Evolutionary conservation across 768 basidiomycete genomes (phyloP), one percentile per base, ranked within the genome.

Genomic region (Fomitopsis serialis): DNA sequence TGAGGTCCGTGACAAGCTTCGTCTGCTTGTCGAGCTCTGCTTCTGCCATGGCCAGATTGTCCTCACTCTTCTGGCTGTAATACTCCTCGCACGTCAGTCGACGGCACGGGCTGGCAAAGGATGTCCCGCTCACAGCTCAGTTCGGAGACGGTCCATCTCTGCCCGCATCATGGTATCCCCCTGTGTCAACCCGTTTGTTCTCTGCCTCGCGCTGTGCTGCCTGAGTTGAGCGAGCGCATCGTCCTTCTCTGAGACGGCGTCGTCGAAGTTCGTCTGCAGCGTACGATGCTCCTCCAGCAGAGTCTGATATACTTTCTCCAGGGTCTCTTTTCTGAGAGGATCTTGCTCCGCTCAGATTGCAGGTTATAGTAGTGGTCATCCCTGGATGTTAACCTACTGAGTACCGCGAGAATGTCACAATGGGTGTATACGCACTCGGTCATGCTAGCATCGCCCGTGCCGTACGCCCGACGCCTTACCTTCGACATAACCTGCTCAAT

Each of bases 401-500:
- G 29, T 11, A 32, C 29, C 50, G 54, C 58, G 36, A 53, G 53
- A 47, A 21, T 15, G 54, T 54, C 56, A 47, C 9, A 45, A 10
- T 19, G 7, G 5, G 9, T 5, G 24, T 8, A 19, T n/a, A 75
- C 87, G 54, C 59, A 92, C 89, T 92, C 91, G 15, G 86, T 91
- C 84, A 85, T 91, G 60, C 72, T 81, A 34, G 70, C 74, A 58
- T 87, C 85, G 13, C 76, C 71, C n/a, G 72, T 61, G 51, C 76
- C 25, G 73, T 72, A 44, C 75, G n/a, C 67, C 72, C n/a, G 75
- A 71, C 2, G 74, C 68, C n/a, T 75, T 58, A 89, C 84, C 65
- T 85, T 89, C 17, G 77, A 75, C 87, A 92, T 92, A 46, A 89
- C 80, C 77, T 91, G 88, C 69, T 97, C 94, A 54, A 97, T 96